Base-by-base conservation (phyloP, 352 stramenopile genomes). In the Blastocystis sp. region DNA sequence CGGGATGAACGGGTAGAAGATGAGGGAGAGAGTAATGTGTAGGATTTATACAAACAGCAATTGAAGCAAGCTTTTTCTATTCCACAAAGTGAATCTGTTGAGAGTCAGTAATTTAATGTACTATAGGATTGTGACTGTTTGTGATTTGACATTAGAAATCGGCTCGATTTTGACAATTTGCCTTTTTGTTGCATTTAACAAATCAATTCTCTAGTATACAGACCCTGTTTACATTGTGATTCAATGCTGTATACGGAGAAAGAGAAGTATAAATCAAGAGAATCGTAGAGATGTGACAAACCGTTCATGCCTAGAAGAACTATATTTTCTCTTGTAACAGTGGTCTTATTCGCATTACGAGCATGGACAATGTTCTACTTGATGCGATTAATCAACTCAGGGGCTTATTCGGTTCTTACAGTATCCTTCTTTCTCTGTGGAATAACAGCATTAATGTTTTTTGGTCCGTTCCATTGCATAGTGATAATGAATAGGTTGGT, bases 31-130 rank as follows among this genome's bases (percentile, higher is more conserved):
- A 24, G 27, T n/a, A 42, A 33, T 48, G 19, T 24, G 17, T 62
- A 81, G 70, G 70, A 81, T 17, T 64, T 81, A 54, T 81, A 81
- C 33, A 81, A 81, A 35, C 35, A 62, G 70, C 70, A 81, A 54
- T n/a, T 81, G 42, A n/a, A 60, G 27, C 70, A 81, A 30, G 70
- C 48, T 9, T 35, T 81, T 48, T n/a, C n/a, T n/a, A n/a, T n/a
- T n/a, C n/a, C n/a, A n/a, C n/a, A n/a, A n/a, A n/a, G n/a, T n/a
- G n/a, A n/a, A n/a, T n/a, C n/a, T n/a, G n/a, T n/a, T n/a, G n/a
- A n/a, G n/a, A n/a, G n/a, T n/a, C n/a, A n/a, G n/a, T n/a, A n/a
- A n/a, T n/a, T n/a, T n/a, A n/a, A n/a, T n/a, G n/a, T n/a, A n/a
- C n/a, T n/a, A n/a, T n/a, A n/a, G n/a, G n/a, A n/a, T n/a, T n/a